Percentiles rank a stretch among this genome's conserved stretches.
Conservation (phyloP, 176 grass and related monocot species). For the Cocos nucifera region DNA sequence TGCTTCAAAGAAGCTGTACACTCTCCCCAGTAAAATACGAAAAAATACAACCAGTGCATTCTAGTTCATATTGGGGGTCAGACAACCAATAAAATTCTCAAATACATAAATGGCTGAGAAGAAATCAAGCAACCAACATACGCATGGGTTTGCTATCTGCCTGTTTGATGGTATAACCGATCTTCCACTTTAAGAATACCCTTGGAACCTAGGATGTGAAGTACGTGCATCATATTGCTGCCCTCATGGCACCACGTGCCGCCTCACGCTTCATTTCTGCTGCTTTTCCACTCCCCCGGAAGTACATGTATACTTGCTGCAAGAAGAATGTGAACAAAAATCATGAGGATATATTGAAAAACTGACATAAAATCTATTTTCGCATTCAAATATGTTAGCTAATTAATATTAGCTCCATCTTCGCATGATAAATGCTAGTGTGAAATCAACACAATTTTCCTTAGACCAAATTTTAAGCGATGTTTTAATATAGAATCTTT, state of each 20-base stretch:
- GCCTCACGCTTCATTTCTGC: conserved; percentile 61
- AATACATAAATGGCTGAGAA: too few relatives aligned
- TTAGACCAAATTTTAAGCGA: too few relatives aligned
- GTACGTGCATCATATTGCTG: conserved; percentile 45
- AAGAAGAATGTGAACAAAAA: neutral
- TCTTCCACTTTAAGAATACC: conserved; percentile 21
- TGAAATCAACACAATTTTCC: too few relatives aligned
- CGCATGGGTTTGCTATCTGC: too few relatives aligned
- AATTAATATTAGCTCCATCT: too few relatives aligned
- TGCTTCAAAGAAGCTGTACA: neutral
- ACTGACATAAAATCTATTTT: too few relatives aligned
- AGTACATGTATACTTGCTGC: conserved; percentile 87
- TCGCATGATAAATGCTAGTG: too few relatives aligned
- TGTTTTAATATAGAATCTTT: too few relatives aligned
- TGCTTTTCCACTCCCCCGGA: conserved; percentile 79
- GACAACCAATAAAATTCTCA: too few relatives aligned
- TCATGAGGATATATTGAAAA: too few relatives aligned
- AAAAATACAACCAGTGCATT: neutral
- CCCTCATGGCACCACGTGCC: conserved; percentile 50
- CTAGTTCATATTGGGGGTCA: neutral
- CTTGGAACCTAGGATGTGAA: conserved; percentile 1
- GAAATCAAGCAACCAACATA: too few relatives aligned
- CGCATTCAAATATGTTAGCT: too few relatives aligned
- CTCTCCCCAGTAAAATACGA: neutral
- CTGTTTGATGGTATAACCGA: conserved; percentile 8